phyloP scores from a whole-genome alignment of 257 asterid genomes.

The Capsicum chinense region DNA sequence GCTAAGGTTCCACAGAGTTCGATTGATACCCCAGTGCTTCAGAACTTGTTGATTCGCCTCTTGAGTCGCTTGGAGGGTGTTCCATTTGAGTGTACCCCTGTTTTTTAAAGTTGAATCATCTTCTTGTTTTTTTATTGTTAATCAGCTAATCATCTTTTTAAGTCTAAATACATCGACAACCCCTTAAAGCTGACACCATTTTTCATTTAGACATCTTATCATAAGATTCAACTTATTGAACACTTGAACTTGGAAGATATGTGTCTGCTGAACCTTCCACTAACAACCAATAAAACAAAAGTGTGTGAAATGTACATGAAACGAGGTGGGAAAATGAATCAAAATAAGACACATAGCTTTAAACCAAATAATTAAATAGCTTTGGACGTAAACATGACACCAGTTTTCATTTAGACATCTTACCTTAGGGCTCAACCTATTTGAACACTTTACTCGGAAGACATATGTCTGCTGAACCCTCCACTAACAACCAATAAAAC shows the following conservation, averaged over 20 bases:
- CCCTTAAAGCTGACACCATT: not conserved
- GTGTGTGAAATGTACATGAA: not conserved
- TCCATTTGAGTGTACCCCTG: no score
- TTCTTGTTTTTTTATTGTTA: not conserved
- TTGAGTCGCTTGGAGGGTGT: no score
- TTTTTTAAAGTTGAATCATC: not conserved
- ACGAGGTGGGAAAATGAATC: not conserved
- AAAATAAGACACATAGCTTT: not conserved
- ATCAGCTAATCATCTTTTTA: not conserved
- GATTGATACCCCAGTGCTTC: no score
- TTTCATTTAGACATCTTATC: not conserved
- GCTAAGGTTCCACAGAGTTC: no score
- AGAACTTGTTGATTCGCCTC: no score
- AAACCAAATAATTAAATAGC: not conserved
- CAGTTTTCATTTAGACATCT: no score
- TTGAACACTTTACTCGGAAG: not conserved
- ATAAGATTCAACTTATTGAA: not conserved
- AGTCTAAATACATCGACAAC: not conserved
- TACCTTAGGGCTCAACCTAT: not conserved
- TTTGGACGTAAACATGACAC: no score
- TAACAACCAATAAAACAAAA: slow-evolving; percentile 2
- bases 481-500: not conserved
- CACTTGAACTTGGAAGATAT: not conserved
- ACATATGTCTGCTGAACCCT: not conserved
- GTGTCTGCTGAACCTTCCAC: slow-evolving; percentile 2